Percentiles rank a stretch among this genome's conserved stretches.
Evolutionary conservation across 805 yeast genomes (phyloP).

Genomic region (Wickerhamomyces strasburgensis): DNA sequence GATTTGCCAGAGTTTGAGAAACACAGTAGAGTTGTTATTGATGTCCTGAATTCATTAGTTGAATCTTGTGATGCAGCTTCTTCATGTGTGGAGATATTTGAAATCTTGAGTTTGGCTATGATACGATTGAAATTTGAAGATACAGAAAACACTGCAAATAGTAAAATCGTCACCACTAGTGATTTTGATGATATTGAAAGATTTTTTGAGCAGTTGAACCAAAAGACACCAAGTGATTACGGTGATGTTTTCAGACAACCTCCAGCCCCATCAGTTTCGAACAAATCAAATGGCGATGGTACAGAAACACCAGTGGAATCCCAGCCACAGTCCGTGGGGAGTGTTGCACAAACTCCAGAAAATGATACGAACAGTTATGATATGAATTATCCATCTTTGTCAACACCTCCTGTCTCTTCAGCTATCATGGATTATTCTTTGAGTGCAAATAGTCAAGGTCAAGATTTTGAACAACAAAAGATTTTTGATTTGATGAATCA

Average conservation of each 20-base stretch:
- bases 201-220: slow-evolving; percentile 22
- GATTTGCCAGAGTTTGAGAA: slow-evolving; percentile 45
- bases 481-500: slow-evolving; percentile 59
- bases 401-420: slow-evolving; percentile 20
- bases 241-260: slow-evolving; percentile 9
- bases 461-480: slow-evolving; percentile 43
- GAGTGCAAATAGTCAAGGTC: slow-evolving; percentile 4
- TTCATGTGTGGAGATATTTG: slow-evolving; percentile 66
- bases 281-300: background rate
- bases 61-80: slow-evolving; percentile 77
- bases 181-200: slow-evolving; percentile 22
- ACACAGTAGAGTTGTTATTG: slow-evolving; percentile 43
- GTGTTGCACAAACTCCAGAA: background rate
- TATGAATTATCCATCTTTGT: slow-evolving; percentile 19
- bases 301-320: slow-evolving; percentile 6
- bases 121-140: slow-evolving; percentile 45
- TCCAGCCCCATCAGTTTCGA: background rate
- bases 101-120: slow-evolving; percentile 67
- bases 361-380: slow-evolving; percentile 4
- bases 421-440: background rate
- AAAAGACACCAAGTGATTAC: slow-evolving; percentile 15
- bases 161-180: slow-evolving; percentile 5
- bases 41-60: slow-evolving; percentile 53
- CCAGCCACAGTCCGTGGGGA: slow-evolving; percentile 1
- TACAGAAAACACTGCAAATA: background rate